Percentiles rank a stretch among this genome's conserved stretches.
These are phyloP conservation scores for Perilla frutescens DNA, from an alignment of 257 asterid genomes.

Conservation along the genomic window DNA sequence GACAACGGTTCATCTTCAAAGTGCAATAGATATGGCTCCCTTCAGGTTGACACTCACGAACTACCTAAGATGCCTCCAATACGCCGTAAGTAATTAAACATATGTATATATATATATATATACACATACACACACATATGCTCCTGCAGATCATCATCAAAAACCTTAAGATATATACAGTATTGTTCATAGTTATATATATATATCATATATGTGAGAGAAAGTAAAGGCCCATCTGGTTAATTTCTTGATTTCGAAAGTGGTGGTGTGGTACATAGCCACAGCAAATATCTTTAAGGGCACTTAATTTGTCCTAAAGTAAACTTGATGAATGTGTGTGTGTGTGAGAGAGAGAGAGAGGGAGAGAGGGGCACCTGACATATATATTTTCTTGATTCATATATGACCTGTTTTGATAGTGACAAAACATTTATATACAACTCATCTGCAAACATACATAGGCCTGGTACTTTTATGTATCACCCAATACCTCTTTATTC, in stretches of 20 bases:
- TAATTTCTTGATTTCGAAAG: not conserved
- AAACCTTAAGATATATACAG: too few species aligned
- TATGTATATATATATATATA: too few species aligned
- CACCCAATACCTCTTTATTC: constrained; percentile 40
- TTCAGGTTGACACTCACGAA: constrained; percentile 51
- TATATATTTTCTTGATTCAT: constrained; percentile 39
- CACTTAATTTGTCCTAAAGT: constrained; percentile 36
- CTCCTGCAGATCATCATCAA: too few species aligned
- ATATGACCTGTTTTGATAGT: constrained; percentile 54
- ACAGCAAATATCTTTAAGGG: constrained; percentile 23
- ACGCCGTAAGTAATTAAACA: constrained; percentile 61
- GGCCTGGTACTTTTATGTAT: constrained; percentile 28
- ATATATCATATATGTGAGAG: too few species aligned
- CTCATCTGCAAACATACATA: constrained; percentile 40
- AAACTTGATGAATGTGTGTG: constrained; percentile 38
- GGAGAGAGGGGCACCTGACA: constrained; percentile 41
- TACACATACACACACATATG: too few species aligned
- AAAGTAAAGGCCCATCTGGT: too few species aligned
- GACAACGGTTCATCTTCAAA: constrained; percentile 69
- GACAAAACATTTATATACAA: constrained; percentile 54
- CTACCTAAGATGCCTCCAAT: constrained; percentile 69
- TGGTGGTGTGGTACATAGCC: not conserved
- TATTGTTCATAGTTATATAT: too few species aligned
- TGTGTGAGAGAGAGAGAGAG: not conserved
- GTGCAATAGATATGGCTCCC: constrained; percentile 48